Conservation (phyloP, 495 filamentous ascomycete species). For the Penicillium dipodomyicola region DNA sequence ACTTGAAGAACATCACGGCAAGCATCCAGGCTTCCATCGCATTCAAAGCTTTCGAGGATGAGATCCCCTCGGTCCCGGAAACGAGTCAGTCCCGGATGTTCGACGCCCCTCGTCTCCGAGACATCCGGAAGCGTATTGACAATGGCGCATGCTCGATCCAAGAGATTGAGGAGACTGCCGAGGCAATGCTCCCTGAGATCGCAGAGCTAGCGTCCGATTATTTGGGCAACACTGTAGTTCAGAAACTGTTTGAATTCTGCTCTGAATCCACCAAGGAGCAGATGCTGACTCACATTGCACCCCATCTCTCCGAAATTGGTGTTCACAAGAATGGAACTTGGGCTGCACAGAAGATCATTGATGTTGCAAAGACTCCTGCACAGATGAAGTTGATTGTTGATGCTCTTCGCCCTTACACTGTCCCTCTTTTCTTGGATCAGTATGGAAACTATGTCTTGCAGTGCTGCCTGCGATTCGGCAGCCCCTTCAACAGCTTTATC, state of each 20-base stretch:
- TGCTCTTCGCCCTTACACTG: constrained; percentile 75
- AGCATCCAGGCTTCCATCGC: constrained; percentile 74
- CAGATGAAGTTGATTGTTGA: constrained; percentile 86
- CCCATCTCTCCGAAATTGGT: constrained; percentile 92
- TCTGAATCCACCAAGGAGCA: constrained; percentile 85
- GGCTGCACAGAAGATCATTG: constrained; percentile 99
- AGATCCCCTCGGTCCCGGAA: constrained; percentile 87
- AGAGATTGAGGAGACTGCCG: constrained; percentile 90
- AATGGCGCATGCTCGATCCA: constrained; percentile 80
- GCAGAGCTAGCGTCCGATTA: constrained; percentile 94
- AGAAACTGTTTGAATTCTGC: constrained; percentile 96
- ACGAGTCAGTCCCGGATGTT: constrained; percentile 87
- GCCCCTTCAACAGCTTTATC: constrained; percentile 90
- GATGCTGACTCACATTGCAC: constrained; percentile 85
- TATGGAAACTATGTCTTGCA: constrained; percentile 98
- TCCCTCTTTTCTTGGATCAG: constrained; percentile 92
- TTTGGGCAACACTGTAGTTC: constrained; percentile 97
- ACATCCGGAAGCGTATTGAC: constrained; percentile 96
- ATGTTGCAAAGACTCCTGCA: constrained; percentile 79
- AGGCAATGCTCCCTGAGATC: constrained; percentile 92
- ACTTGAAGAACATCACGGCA: constrained; percentile 65
- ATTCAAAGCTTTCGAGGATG: constrained; percentile 68
- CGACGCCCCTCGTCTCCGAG: constrained; percentile 91
- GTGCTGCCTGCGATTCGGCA: constrained; percentile 86
- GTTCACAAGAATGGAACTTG: constrained; percentile 99